phyloP scores from a whole-genome alignment of 768 basidiomycete species.

The Russula ochroleuca region DNA sequence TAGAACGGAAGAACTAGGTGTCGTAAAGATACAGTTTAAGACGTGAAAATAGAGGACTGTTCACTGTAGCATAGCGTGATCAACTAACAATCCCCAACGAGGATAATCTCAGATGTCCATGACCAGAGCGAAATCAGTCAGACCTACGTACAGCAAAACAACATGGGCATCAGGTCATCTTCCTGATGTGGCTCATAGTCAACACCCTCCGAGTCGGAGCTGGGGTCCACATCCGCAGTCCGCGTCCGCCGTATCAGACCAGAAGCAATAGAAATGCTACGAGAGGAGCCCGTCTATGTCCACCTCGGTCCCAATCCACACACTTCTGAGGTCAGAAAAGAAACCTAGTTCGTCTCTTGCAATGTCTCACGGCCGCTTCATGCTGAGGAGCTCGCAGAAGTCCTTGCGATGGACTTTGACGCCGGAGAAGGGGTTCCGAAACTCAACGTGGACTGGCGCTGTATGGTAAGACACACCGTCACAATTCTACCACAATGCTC shows the following conservation, averaged over 20 bases:
- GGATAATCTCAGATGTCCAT: background rate
- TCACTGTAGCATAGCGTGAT: background rate
- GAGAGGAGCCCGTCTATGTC: background rate
- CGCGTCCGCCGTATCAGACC: background rate
- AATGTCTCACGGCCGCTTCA: too few species aligned
- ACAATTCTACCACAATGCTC: too few species aligned
- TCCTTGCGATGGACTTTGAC: too few species aligned
- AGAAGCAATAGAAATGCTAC: background rate
- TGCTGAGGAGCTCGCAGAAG: too few species aligned
- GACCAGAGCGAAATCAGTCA: background rate
- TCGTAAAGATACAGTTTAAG: background rate
- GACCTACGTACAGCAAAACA: background rate
- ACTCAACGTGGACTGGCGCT: too few species aligned
- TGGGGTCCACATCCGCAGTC: background rate
- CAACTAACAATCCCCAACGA: background rate
- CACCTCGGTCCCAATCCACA: background rate
- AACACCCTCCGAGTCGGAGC: background rate
- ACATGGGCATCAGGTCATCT: too few species aligned
- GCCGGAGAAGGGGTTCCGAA: too few species aligned
- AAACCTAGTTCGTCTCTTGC: too few species aligned
- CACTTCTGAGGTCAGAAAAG: background rate
- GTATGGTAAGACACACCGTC: too few species aligned
- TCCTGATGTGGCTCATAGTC: background rate
- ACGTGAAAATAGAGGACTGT: too few species aligned
- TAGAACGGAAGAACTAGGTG: conserved; percentile 5